Evolutionary conservation across 164 flowering plant genomes (phyloP).

Genomic region (Magnolia officinalis): DNA sequence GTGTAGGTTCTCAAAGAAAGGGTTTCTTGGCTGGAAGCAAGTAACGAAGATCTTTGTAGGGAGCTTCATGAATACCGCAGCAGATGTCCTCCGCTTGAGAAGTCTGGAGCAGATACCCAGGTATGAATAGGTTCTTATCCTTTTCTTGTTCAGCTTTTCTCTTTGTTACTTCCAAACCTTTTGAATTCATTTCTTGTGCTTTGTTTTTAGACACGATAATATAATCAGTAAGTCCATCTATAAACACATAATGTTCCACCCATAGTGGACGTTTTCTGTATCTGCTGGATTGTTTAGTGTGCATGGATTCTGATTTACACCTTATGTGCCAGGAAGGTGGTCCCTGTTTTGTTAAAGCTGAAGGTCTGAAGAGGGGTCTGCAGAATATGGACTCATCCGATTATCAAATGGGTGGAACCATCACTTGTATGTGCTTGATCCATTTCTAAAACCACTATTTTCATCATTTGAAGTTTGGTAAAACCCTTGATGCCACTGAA

Average conservation of each 20-base stretch:
- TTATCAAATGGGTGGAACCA: slow-evolving; percentile 63
- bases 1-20: slow-evolving; percentile 78
- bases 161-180: neutral
- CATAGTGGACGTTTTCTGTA: neutral
- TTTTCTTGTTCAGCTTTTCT: neutral
- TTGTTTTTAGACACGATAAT: slow-evolving; percentile 2
- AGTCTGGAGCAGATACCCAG: slow-evolving; percentile 47
- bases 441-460: slow-evolving; percentile 8
- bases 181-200: slow-evolving; percentile 1
- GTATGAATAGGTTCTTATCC: slow-evolving; percentile 24
- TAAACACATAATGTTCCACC: neutral
- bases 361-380: slow-evolving; percentile 72
- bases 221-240: neutral
- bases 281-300: neutral
- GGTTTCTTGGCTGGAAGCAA: slow-evolving; percentile 91
- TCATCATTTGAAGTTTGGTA: neutral
- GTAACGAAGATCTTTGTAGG: slow-evolving; percentile 78
- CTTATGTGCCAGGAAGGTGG: slow-evolving; percentile 47
- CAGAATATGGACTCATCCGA: slow-evolving; percentile 70
- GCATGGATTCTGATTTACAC: slow-evolving; percentile 9
- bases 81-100: slow-evolving; percentile 44
- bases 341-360: slow-evolving; percentile 42
- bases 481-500: slow-evolving; percentile 2
- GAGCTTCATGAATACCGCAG: slow-evolving; percentile 76
- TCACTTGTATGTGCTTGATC: slow-evolving; percentile 36